These are phyloP conservation scores for Colletotrichum incanum DNA, from an alignment of 2,329 filamentous ascomycete species.

Conservation along the genomic window DNA sequence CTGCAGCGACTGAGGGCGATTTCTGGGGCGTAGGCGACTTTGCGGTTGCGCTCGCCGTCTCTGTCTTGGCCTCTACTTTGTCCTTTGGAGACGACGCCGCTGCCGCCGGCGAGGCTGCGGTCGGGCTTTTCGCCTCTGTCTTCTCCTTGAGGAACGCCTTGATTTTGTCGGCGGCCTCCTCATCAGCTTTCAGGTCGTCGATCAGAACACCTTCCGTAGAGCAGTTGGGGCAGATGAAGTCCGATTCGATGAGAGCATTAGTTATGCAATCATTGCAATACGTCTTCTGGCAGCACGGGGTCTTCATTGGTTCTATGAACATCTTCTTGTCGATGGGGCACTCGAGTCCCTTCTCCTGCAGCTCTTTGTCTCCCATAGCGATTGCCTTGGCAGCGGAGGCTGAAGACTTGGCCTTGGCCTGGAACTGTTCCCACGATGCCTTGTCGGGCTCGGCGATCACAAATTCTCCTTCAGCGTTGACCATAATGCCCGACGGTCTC, in stretches of 20 bases:
- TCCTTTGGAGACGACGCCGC: conserved; percentile 51
- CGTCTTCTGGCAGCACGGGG: conserved; percentile 97
- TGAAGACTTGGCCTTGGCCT: conserved; percentile 91
- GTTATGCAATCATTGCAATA: conserved; percentile 99
- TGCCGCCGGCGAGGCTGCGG: conserved; percentile 52
- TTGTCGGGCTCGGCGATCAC: conserved; percentile 97
- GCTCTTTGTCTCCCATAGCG: conserved; percentile 84
- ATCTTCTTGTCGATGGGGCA: conserved; percentile 98
- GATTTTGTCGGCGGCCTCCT: conserved; percentile 83
- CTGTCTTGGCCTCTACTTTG: conserved; percentile 30
- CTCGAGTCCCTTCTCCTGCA: conserved; percentile 89
- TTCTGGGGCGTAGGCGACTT: conserved; percentile 51
- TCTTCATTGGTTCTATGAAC: conserved; percentile 99
- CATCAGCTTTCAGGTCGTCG: conserved; percentile 89
- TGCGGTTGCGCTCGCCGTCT: conserved; percentile 39
- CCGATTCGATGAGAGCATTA: conserved; percentile 97
- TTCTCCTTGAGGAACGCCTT: conserved; percentile 79
- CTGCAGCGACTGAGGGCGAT: conserved; percentile 47
- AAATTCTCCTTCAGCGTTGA: conserved; percentile 97
- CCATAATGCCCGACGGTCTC: conserved; percentile 91
- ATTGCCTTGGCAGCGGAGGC: conserved; percentile 86
- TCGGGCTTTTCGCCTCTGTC: conserved; percentile 67
- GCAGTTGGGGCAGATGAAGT: conserved; percentile 95
- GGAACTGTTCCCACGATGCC: conserved; percentile 96
- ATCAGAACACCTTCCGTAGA: conserved; percentile 92